A percentile compares a stretch with the other conserved stretches of the same genome.
Evolutionary conservation across 148 eudicot species (phyloP).

Genomic region (Rhododendron simsii): DNA sequence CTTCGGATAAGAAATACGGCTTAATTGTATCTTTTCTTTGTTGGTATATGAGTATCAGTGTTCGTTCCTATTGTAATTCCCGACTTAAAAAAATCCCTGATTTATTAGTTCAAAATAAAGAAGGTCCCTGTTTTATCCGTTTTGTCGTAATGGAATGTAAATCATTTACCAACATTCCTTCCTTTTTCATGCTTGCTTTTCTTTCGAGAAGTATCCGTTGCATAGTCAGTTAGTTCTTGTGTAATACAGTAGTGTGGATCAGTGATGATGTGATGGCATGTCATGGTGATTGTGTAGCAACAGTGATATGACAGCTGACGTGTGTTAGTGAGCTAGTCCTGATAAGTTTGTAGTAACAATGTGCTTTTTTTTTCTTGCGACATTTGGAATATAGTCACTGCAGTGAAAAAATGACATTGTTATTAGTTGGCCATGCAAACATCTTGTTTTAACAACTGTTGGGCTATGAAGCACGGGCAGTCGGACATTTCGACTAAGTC

Average conservation of each 20-base stretch:
- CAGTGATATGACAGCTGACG: background rate
- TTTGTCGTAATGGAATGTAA: background rate
- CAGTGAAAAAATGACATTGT: background rate
- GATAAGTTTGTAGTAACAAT: background rate
- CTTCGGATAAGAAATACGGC: background rate
- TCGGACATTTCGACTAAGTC: background rate
- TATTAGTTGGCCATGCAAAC: background rate
- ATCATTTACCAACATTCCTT: background rate
- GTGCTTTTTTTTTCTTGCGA: background rate
- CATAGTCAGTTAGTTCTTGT: background rate
- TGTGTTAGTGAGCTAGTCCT: background rate
- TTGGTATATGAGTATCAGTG: background rate
- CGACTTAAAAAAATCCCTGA: background rate
- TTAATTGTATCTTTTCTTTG: background rate
- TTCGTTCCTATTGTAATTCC: background rate
- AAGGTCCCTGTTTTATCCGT: background rate
- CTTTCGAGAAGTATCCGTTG: background rate
- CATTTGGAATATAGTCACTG: background rate
- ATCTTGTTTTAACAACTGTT: too few species aligned
- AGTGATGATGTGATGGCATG: background rate
- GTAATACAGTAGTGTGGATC: background rate
- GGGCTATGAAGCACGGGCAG: background rate
- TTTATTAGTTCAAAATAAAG: background rate
- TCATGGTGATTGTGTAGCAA: background rate
- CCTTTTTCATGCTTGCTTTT: constrained; percentile 1